These are phyloP conservation scores for Crepidotus variabilis DNA, from an alignment of 768 basidiomycete species.

Conservation along the genomic window DNA sequence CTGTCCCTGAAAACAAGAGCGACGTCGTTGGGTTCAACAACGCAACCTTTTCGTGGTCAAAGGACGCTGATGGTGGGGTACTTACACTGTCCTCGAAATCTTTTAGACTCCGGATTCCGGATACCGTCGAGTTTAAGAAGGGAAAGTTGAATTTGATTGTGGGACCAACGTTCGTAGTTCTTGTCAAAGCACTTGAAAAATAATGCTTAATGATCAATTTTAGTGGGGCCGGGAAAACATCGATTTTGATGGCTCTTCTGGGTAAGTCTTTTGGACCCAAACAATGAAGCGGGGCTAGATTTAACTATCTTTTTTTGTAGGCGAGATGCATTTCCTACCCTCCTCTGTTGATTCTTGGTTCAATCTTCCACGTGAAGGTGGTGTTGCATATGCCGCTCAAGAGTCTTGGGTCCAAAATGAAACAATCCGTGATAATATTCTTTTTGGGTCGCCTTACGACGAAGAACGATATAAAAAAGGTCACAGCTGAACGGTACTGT, in stretches of 20 bases:
- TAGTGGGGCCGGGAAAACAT: conserved; percentile 2
- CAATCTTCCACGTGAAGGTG: conserved; percentile 17
- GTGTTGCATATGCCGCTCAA: conserved; percentile 79
- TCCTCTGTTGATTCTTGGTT: conserved; percentile 45
- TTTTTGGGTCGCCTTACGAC: conserved; percentile 76
- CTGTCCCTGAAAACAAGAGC: conserved; percentile 14
- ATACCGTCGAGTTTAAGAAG: conserved; percentile 49
- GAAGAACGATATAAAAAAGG: conserved; percentile 70
- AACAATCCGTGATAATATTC: conserved; percentile 77
- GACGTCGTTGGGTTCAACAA: conserved; percentile 40
- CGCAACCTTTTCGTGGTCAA: conserved; percentile 54
- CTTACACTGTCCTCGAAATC: conserved; percentile 32
- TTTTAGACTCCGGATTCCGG: conserved; percentile 48
- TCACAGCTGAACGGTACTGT: too few species aligned
- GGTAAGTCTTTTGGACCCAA: not conserved
- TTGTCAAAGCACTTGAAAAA: too few species aligned
- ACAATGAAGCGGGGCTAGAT: not conserved
- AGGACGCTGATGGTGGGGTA: conserved; percentile 17
- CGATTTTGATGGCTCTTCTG: not conserved
- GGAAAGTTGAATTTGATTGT: conserved; percentile 50
- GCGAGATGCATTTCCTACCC: conserved; percentile 66
- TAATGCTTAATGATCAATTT: too few species aligned
- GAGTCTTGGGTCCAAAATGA: conserved; percentile 86
- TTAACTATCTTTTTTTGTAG: too few species aligned
- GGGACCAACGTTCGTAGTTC: conserved; percentile 37